phyloP scores from a whole-genome alignment of 148 eudicot genomes.

The Oxyria digyna region DNA sequence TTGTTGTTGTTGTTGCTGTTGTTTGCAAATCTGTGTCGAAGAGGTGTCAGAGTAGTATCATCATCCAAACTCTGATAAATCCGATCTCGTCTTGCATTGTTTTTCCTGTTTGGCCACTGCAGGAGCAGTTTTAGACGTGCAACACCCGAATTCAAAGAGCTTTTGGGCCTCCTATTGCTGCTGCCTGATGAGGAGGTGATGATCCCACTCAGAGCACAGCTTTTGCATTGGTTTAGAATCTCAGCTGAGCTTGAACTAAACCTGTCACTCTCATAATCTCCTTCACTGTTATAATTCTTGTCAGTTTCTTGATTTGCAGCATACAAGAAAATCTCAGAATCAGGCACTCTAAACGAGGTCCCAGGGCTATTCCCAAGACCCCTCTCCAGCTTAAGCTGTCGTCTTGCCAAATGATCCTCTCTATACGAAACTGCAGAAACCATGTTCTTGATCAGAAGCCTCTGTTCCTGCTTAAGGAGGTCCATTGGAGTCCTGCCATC shows the following conservation, averaged over 20 bases:
- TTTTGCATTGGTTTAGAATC: not conserved
- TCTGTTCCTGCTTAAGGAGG: constrained; percentile 45
- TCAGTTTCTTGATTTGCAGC: constrained; percentile 16
- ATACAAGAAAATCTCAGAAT: constrained; percentile 47
- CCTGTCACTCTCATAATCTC: constrained; percentile 7
- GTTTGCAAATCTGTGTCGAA: constrained; percentile 35
- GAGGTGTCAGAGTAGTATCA: constrained; percentile 24
- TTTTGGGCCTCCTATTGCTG: not conserved
- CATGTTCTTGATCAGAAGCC: constrained; percentile 33
- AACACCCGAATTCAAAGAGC: constrained; percentile 24
- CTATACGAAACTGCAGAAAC: constrained; percentile 27
- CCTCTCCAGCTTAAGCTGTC: constrained; percentile 31
- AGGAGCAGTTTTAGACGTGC: constrained; percentile 36
- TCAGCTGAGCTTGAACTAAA: constrained; percentile 7
- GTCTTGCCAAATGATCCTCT: constrained; percentile 23
- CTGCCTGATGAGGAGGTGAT: not conserved
- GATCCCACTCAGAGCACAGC: not conserved
- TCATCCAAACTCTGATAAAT: not conserved
- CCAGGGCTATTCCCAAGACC: constrained; percentile 64
- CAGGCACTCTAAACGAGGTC: constrained; percentile 63
- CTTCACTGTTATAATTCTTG: constrained; percentile 15
- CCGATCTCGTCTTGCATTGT: constrained; percentile 7
- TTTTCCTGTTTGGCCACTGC: constrained; percentile 32
- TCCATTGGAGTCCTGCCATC: constrained; percentile 55
- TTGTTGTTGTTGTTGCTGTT: constrained; percentile 19